phyloP scores from a whole-genome alignment of 2,329 filamentous ascomycete genomes.

The Hypomyces perniciosus region DNA sequence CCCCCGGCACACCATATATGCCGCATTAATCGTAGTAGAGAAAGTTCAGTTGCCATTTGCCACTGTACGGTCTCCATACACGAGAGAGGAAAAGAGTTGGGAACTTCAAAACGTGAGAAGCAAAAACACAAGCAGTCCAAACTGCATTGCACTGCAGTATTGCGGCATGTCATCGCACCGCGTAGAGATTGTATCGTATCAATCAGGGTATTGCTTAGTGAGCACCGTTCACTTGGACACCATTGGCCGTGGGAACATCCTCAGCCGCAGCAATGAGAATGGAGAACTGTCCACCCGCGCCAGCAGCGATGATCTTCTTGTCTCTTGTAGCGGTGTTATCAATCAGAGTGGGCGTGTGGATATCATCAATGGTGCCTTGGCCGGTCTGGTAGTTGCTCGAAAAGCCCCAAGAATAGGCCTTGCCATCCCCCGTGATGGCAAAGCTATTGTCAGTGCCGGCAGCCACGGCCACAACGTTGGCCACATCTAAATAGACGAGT shows the following conservation, averaged over 20 bases:
- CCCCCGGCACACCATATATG: background rate
- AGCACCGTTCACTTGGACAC: constrained; percentile 13
- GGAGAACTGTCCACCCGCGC: constrained; percentile 81
- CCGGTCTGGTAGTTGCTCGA: constrained; percentile 75
- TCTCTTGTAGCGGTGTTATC: constrained; percentile 78
- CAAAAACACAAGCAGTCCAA: background rate
- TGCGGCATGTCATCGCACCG: background rate
- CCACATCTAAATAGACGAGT: constrained; percentile 31
- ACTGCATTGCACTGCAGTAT: no score
- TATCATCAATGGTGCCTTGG: constrained; percentile 70
- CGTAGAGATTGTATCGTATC: background rate
- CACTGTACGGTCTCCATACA: background rate
- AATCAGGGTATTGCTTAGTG: background rate
- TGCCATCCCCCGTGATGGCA: constrained; percentile 62
- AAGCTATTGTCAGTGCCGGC: constrained; percentile 70
- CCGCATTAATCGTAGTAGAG: background rate
- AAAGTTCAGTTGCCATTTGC: background rate
- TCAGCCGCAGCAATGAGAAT: constrained; percentile 47
- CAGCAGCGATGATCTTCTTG: constrained; percentile 69
- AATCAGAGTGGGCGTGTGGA: constrained; percentile 69
- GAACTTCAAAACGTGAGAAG: background rate
- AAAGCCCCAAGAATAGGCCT: constrained; percentile 76
- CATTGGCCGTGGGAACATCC: constrained; percentile 25
- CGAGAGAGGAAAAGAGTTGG: background rate
- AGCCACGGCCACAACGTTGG: constrained; percentile 49